Evolutionary conservation across 257 asterid species (phyloP).

Genomic region (Fraxinus pennsylvanica): DNA sequence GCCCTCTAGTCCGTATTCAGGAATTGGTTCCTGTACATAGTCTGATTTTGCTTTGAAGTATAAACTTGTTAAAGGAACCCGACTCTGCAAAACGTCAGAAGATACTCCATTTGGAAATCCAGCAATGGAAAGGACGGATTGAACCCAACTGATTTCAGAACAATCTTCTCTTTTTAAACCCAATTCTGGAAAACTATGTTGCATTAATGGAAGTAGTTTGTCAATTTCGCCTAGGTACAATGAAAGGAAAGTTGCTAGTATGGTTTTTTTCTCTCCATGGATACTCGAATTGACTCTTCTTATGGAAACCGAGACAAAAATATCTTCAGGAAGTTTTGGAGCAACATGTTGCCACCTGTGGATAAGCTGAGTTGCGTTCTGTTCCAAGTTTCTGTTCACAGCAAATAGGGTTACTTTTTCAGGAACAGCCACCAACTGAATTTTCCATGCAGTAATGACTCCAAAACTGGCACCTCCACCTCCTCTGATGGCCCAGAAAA

Average conservation of each 20-base stretch:
- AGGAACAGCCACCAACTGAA: slow-evolving; percentile 25
- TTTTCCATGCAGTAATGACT: slow-evolving; percentile 34
- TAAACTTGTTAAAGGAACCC: not conserved
- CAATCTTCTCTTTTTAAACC: slow-evolving; percentile 26
- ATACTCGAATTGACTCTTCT: not conserved
- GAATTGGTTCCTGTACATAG: slow-evolving; percentile 28
- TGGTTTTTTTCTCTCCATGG: not conserved
- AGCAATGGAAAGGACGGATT: slow-evolving; percentile 20
- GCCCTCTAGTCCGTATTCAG: slow-evolving; percentile 20
- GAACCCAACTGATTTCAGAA: slow-evolving; percentile 29
- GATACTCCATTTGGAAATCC: slow-evolving; percentile 8
- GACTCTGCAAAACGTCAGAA: slow-evolving; percentile 19
- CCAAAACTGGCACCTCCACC: slow-evolving; percentile 43
- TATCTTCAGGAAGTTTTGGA: slow-evolving; percentile 19
- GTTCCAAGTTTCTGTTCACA: slow-evolving; percentile 16
- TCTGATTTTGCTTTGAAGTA: slow-evolving; percentile 36
- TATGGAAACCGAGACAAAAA: not conserved
- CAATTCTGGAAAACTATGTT: slow-evolving; percentile 26
- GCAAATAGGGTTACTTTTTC: slow-evolving; percentile 25
- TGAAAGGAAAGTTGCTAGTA: slow-evolving; percentile 15
- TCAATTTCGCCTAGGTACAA: slow-evolving; percentile 27
- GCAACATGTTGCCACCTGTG: slow-evolving; percentile 34
- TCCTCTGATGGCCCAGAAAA: slow-evolving; percentile 43
- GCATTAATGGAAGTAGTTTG: slow-evolving; percentile 15
- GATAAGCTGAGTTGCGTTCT: slow-evolving; percentile 23